Evolutionary conservation across 345 rosid species (phyloP), one percentile per base, ranked within the genome.

Genomic region (Eucalyptus marginata): DNA sequence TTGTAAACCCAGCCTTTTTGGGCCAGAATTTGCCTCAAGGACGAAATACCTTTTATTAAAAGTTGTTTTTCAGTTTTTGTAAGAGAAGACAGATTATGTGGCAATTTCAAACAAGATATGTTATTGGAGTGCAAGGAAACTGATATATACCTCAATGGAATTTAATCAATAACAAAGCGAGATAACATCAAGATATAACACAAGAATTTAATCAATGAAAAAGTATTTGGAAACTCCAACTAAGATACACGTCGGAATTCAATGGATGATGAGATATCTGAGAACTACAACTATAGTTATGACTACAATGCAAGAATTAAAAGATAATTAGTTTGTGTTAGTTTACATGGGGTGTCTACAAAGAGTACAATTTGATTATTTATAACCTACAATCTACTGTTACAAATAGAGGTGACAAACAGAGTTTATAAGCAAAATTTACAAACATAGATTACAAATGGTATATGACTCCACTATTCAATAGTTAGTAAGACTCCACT

Each of bases 41-140:
- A 25, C 0, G 13, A 56, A 25, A 56, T 22, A 2, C 29, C 6
- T 56, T 56, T 56, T 24, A 22, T 10, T 56, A 10, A 56, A 56
- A 24, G 27, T 56, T 24, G 62, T 10, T 56, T 56, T 24, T 56
- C 5, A 22, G 62, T 56, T 56, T 56, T 56, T 1, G 13, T 10
- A 24, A 56, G 29, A 56, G 6, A 56, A 22, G 62, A 56, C 58
- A 52, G 25, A 52, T 52, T 52, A 52, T 20, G 10, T 24, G 29
- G 13, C 29, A 25, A 56, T 56, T 24, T 10, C 13, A 56, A 24
- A 56, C 29, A 24, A 56, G 62, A 56, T 24, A 22, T 22, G 29
- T 24, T 24, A 1, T 3, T 22, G 1, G 62, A 56, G 27, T 1
- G 1, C 62, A 56, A 56, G 1, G 12, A 56, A 22, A 56, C 1